These are phyloP conservation scores for Neonectria magnoliae DNA, from an alignment of 2,329 filamentous ascomycete genomes.

Conservation along the genomic window DNA sequence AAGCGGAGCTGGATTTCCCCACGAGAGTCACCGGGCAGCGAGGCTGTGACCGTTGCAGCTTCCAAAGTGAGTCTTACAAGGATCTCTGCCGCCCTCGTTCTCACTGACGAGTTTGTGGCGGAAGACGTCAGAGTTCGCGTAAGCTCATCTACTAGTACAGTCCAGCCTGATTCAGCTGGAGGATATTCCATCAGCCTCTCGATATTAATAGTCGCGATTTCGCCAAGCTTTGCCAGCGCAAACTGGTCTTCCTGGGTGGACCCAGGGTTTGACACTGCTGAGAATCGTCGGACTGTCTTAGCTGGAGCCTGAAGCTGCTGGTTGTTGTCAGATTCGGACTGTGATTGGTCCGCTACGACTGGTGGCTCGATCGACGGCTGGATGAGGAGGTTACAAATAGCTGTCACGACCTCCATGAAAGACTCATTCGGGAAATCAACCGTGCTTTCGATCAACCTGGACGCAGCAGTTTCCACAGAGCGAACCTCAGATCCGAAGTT, in stretches of 20 bases:
- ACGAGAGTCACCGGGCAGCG: slow-evolving; percentile 60
- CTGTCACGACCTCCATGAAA: slow-evolving; percentile 80
- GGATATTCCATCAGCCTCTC: slow-evolving; percentile 76
- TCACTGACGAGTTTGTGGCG: slow-evolving; percentile 60
- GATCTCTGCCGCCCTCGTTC: slow-evolving; percentile 71
- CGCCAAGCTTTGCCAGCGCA: slow-evolving; percentile 77
- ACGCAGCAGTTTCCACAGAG: slow-evolving; percentile 88
- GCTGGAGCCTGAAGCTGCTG: slow-evolving; percentile 50
- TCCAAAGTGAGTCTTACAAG: slow-evolving; percentile 68
- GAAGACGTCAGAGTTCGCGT: slow-evolving; percentile 61
- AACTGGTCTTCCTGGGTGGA: slow-evolving; percentile 72
- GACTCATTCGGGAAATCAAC: slow-evolving; percentile 86
- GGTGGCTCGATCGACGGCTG: slow-evolving; percentile 40
- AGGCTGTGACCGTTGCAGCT: slow-evolving; percentile 64
- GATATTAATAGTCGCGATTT: slow-evolving; percentile 78
- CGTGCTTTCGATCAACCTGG: slow-evolving; percentile 89
- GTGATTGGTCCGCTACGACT: slow-evolving; percentile 29
- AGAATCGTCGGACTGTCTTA: slow-evolving; percentile 57
- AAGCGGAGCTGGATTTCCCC: slow-evolving; percentile 77
- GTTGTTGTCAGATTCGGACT: slow-evolving; percentile 35
- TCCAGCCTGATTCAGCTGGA: slow-evolving; percentile 80
- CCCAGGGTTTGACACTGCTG: slow-evolving; percentile 55
- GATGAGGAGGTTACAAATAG: slow-evolving; percentile 77
- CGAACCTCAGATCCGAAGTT: slow-evolving; percentile 84
- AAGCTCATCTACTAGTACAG: slow-evolving; percentile 67